Evolutionary conservation across 208 protist genomes (phyloP).

Genomic region (Porcisia deanei): DNA sequence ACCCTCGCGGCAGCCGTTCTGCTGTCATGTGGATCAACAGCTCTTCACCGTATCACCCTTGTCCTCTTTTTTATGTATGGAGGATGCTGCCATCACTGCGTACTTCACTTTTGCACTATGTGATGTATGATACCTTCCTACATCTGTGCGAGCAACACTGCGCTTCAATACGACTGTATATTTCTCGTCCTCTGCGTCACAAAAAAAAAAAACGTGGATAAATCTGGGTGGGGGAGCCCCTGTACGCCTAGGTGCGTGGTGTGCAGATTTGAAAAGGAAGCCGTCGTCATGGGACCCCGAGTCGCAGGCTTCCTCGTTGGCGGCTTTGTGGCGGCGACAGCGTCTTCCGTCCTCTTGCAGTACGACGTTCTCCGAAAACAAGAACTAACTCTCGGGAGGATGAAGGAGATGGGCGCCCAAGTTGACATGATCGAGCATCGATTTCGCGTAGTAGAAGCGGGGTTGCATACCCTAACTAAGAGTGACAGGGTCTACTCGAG

Average conservation of each 20-base stretch:
- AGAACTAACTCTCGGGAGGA: conserved; percentile 25
- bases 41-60: not conserved
- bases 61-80: not conserved
- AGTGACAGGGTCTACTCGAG: not conserved
- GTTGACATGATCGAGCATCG: conserved; percentile 30
- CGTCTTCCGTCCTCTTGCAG: conserved; percentile 17
- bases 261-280: not conserved
- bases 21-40: not conserved
- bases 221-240: not conserved
- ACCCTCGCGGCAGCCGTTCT: not conserved
- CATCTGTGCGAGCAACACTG: not conserved
- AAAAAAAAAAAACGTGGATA: conserved; percentile 3
- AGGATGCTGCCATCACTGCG: not conserved
- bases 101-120: not conserved
- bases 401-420: conserved; percentile 19
- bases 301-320: conserved; percentile 28
- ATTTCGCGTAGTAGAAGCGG: conserved; percentile 25
- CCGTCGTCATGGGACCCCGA: conserved; percentile 18
- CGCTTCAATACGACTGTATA: not conserved
- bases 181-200: not conserved
- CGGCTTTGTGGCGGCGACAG: conserved; percentile 19
- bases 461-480: conserved; percentile 6
- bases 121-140: not conserved
- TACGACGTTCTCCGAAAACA: conserved; percentile 36
- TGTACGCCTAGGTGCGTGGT: not conserved